Evolutionary conservation across 495 filamentous ascomycete species (phyloP), one percentile per base, ranked within the genome.

Genomic region (Xylaria venustula): DNA sequence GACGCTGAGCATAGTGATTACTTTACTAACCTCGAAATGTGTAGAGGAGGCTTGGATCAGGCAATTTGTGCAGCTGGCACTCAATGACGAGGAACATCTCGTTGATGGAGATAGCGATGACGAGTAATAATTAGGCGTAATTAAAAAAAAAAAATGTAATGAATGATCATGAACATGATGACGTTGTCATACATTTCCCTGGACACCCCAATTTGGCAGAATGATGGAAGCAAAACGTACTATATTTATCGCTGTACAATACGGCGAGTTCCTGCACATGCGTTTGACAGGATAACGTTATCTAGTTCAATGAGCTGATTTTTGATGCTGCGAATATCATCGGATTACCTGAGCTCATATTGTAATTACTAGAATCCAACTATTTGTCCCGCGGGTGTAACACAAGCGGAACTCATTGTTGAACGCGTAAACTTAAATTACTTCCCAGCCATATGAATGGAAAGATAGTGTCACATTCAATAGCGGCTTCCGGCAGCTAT

Each of bases 1-100:
- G 4, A 34, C 30, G 30, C 11, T 34, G 5, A 11, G 4, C 5
- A 34, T 34, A 11, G 30, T 11, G 11, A 34, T n/a, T n/a, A n/a
- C n/a, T n/a, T 40, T 40, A 40, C 37, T 40, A 15, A 40, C 37
- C 3, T 15, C 37, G n/a, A 40, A 15, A 40, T 40, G 37, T 40
- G 14, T 40, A 40, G 37, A 83, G 19, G 73, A 73, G 53, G 78
- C 73, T 11, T 85, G 82, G 82, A 62, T 85, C 34, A 73, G 79
- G 48, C 74, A 75, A 60, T 85, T 85, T 68, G 81, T 85, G 11
- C 74, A 72, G 66, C 73, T 79, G 52, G 82, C 81, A 19, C 69
- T 83, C 55, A 74, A 79, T 36, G 82, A 85, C 58, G 69, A 81
- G 64, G 82, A 85, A 68, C 75, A 83, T 66, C 62, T 73, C 40